Conservation (phyloP, 371 early-diverging fungal species). For the Coemansia sp. region DNA sequence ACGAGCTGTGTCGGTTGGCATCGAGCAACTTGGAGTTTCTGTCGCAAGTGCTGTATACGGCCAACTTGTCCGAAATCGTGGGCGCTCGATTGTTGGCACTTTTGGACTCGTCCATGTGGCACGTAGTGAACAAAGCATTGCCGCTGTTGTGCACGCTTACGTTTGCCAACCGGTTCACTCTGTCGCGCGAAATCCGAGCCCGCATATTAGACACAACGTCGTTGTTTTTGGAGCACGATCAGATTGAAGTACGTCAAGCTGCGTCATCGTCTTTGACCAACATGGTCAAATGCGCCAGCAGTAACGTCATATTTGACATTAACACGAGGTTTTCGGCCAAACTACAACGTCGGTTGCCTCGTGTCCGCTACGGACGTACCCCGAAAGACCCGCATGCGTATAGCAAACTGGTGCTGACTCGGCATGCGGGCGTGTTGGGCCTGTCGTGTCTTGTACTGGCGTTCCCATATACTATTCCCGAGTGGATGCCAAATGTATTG, state of each 20-base stretch:
- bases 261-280: conserved; percentile 82
- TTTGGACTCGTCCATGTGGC: conserved; percentile 43
- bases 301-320: conserved; percentile 54
- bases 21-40: conserved; percentile 31
- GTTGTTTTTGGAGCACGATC: conserved; percentile 41
- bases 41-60: conserved; percentile 44
- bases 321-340: conserved; percentile 41
- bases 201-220: conserved; percentile 36
- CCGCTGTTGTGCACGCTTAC: conserved; percentile 48
- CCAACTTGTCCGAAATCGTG: conserved; percentile 26
- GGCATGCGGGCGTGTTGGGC: conserved; percentile 88
- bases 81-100: conserved; percentile 26
- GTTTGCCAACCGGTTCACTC: conserved; percentile 46
- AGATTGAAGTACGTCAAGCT: conserved; percentile 71
- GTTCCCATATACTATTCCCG: conserved; percentile 89
- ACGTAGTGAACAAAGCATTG: conserved; percentile 41
- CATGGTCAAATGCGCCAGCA: conserved; percentile 81
- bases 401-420: conserved; percentile 56
- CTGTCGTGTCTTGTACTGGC: conserved; percentile 81
- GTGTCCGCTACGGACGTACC: conserved; percentile 22
- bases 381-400: conserved; percentile 30
- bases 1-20: conserved; percentile 35
- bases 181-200: conserved; percentile 32
- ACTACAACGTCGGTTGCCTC: conserved; percentile 48
- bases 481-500: conserved; percentile 85